phyloP scores from a whole-genome alignment of 768 basidiomycete genomes.

The Roridomyces roridus region DNA sequence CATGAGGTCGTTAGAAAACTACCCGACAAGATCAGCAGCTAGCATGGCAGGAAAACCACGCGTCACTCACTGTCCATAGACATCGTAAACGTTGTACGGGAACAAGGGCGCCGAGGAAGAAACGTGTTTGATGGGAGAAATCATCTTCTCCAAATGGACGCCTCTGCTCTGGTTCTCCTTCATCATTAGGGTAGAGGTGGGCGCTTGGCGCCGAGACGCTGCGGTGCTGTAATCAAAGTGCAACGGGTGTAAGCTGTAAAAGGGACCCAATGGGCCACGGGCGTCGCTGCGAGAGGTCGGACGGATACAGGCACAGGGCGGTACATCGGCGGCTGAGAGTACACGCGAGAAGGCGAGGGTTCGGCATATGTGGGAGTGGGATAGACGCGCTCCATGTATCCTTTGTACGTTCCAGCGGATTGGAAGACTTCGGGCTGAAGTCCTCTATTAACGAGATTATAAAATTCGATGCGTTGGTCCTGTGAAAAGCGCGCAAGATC shows the following conservation, averaged over 20 bases:
- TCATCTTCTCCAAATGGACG: background rate
- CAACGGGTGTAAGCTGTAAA: background rate
- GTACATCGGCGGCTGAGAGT: too few species aligned
- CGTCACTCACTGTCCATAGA: background rate
- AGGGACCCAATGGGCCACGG: too few species aligned
- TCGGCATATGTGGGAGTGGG: conserved; percentile 1
- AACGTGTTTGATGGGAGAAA: conserved; percentile 10
- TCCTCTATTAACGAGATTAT: conserved; percentile 16
- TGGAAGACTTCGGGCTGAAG: conserved; percentile 11
- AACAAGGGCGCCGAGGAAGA: background rate
- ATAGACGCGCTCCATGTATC: conserved; percentile 17
- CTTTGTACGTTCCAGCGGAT: conserved; percentile 19
- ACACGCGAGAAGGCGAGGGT: background rate
- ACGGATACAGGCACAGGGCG: too few species aligned
- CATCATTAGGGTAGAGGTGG: too few species aligned
- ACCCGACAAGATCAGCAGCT: background rate
- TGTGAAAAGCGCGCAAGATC: conserved; percentile 11
- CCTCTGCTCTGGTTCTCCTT: too few species aligned
- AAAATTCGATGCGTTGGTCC: conserved; percentile 17
- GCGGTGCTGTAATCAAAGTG: too few species aligned
- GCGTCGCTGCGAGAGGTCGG: too few species aligned
- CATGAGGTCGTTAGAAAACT: conserved; percentile 1
- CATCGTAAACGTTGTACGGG: too few species aligned
- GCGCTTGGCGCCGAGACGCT: too few species aligned
- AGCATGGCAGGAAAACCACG: background rate